Evolutionary conservation across 768 basidiomycete species (phyloP).

Genomic region (Hortiboletus flavorubellus): DNA sequence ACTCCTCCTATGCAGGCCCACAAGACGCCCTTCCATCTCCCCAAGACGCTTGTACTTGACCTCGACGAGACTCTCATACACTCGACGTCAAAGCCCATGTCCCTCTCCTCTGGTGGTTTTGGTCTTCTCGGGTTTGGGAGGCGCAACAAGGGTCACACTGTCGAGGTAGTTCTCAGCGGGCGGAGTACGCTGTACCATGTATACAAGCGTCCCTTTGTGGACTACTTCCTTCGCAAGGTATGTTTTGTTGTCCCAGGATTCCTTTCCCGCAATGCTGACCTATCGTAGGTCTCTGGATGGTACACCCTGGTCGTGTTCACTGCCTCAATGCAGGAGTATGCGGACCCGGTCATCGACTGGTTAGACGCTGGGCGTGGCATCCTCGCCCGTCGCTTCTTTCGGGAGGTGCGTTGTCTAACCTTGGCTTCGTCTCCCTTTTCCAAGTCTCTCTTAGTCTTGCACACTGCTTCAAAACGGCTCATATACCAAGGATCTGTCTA

Average conservation of each 20-base stretch:
- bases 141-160: slow-evolving; percentile 74
- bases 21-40: slow-evolving; percentile 73
- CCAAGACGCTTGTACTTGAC: slow-evolving; percentile 95
- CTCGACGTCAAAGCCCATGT: slow-evolving; percentile 82
- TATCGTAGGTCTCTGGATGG: slow-evolving; percentile 88
- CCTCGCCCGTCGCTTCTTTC: slow-evolving; percentile 82
- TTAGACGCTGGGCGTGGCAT: slow-evolving; percentile 93
- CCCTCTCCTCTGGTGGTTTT: slow-evolving; percentile 44
- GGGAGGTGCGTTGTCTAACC: slow-evolving; percentile 61
- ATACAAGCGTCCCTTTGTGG: slow-evolving; percentile 96
- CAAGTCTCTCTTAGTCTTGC: slow-evolving; percentile 62
- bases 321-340: slow-evolving; percentile 98
- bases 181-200: slow-evolving; percentile 94
- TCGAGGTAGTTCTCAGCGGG: slow-evolving; percentile 89
- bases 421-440: background rate
- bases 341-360: slow-evolving; percentile 99
- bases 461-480: slow-evolving; percentile 89
- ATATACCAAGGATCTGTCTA: slow-evolving; percentile 88
- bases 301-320: slow-evolving; percentile 99
- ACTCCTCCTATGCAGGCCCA: slow-evolving; percentile 49
- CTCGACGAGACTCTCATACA: slow-evolving; percentile 98
- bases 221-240: slow-evolving; percentile 90
- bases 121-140: slow-evolving; percentile 61
- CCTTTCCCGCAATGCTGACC: slow-evolving; percentile 4
- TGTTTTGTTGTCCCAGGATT: slow-evolving; percentile 15